Evolutionary conservation across 139 green algal genomes (phyloP).

Genomic region (Axilococcus clingmanii): DNA sequence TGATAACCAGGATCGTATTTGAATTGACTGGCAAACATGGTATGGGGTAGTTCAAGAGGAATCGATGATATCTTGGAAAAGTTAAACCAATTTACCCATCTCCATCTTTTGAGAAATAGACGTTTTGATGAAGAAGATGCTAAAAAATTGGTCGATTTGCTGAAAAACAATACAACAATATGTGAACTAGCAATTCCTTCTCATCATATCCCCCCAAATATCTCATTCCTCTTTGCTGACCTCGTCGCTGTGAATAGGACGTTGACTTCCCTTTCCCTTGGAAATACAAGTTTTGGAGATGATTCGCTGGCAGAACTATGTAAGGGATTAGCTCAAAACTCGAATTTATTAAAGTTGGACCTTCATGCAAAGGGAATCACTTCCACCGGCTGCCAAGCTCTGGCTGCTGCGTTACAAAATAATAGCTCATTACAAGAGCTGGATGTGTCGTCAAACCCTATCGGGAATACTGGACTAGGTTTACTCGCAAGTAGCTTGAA

Average conservation of each 20-base stretch:
- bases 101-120: slow-evolving; percentile 12
- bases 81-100: background rate
- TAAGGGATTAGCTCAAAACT: slow-evolving; percentile 2
- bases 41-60: slow-evolving; percentile 9
- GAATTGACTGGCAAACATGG: slow-evolving; percentile 7
- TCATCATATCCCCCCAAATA: slow-evolving; percentile 8
- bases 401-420: background rate
- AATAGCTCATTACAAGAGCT: slow-evolving; percentile 3
- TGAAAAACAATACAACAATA: slow-evolving; percentile 13
- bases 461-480: background rate
- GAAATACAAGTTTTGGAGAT: slow-evolving; percentile 18
- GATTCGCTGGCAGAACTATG: slow-evolving; percentile 13
- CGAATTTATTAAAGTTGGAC: slow-evolving; percentile 1
- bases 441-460: background rate
- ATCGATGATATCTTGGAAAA: slow-evolving; percentile 15
- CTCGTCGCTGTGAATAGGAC: slow-evolving; percentile 2
- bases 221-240: background rate
- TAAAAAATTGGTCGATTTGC: slow-evolving; percentile 1
- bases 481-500: background rate
- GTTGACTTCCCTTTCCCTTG: slow-evolving; percentile 9
- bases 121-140: slow-evolving; percentile 12
- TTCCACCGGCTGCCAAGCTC: background rate
- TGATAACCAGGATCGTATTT: no score
- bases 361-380: slow-evolving; percentile 16
- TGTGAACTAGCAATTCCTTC: slow-evolving; percentile 15